Percentiles rank a stretch among this genome's conserved stretches.
These are phyloP conservation scores for Hydnomerulius pinastri DNA, from an alignment of 768 basidiomycete genomes.

Conservation along the genomic window DNA sequence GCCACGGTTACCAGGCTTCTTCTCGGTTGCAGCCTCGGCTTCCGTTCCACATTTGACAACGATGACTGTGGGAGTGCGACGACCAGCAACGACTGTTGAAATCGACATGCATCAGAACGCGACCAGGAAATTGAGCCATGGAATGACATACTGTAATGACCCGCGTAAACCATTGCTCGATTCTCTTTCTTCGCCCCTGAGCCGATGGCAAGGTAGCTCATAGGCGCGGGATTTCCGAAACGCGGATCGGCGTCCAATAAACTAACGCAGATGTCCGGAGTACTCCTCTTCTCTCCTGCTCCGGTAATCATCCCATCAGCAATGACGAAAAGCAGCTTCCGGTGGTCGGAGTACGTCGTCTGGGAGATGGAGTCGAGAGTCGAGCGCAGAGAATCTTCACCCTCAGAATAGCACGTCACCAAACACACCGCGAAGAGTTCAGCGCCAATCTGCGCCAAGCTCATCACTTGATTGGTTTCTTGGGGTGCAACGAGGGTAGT, in stretches of 20 bases:
- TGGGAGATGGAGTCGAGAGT: constrained; percentile 92
- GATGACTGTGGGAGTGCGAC: constrained; percentile 90
- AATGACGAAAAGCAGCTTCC: constrained; percentile 92
- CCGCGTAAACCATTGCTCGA: constrained; percentile 97
- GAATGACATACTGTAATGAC: constrained; percentile 87
- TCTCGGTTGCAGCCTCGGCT: constrained; percentile 74
- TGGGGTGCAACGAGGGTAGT: constrained; percentile 53
- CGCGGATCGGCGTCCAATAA: constrained; percentile 91
- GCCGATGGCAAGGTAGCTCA: constrained; percentile 92
- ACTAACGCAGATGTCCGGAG: constrained; percentile 94
- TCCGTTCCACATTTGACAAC: constrained; percentile 97
- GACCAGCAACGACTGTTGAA: constrained; percentile 71
- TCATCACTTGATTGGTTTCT: constrained; percentile 57
- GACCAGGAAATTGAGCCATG: not conserved
- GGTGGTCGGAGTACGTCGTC: constrained; percentile 88
- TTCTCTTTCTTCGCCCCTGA: constrained; percentile 89
- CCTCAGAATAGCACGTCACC: constrained; percentile 98
- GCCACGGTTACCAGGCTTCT: constrained; percentile 97
- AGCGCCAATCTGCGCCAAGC: constrained; percentile 86
- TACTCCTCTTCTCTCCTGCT: constrained; percentile 91
- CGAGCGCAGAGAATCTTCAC: constrained; percentile 86
- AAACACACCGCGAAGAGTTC: constrained; percentile 95
- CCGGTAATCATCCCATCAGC: constrained; percentile 99
- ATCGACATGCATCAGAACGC: constrained; percentile 2
- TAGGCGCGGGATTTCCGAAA: constrained; percentile 94